Conservation (phyloP, 2,329 filamentous ascomycete species). For the Exophiala sideris region DNA sequence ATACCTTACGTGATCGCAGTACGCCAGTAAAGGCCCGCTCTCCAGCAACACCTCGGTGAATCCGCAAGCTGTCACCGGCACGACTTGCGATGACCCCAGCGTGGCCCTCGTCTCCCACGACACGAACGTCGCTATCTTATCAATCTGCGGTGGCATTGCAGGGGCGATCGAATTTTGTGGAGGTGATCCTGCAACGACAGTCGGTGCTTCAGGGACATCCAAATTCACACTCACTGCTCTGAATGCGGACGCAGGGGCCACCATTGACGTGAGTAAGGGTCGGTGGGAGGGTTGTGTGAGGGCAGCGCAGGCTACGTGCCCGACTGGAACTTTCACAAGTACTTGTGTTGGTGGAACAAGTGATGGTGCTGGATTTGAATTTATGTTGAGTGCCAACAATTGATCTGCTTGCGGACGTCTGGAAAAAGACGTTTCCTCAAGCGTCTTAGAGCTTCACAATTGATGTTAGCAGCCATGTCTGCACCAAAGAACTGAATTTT, state of each 20-base stretch:
- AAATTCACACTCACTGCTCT: constrained; percentile 46
- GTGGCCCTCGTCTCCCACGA: constrained; percentile 51
- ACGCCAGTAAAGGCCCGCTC: background rate
- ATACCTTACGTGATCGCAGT: background rate
- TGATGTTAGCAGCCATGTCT: too few relatives aligned
- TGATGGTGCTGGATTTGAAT: constrained; percentile 33
- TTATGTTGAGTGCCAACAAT: constrained; percentile 8
- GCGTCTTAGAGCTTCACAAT: too few relatives aligned
- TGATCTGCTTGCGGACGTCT: too few relatives aligned
- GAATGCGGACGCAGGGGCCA: constrained; percentile 38
- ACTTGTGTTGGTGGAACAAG: constrained; percentile 50
- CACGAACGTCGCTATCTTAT: constrained; percentile 47
- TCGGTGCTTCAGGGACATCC: constrained; percentile 47
- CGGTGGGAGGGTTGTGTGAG: constrained; percentile 55
- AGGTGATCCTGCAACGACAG: constrained; percentile 44
- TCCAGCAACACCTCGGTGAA: constrained; percentile 30
- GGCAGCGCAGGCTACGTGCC: constrained; percentile 52
- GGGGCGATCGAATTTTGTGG: constrained; percentile 47
- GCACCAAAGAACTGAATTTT: too few relatives aligned
- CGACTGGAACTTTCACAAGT: constrained; percentile 44
- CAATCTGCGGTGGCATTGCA: constrained; percentile 51
- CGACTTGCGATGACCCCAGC: constrained; percentile 33
- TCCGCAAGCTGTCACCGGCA: constrained; percentile 32
- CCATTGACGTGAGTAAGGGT: constrained; percentile 53
- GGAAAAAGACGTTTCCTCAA: too few relatives aligned